Evolutionary conservation across 2,329 filamentous ascomycete genomes (phyloP).

Genomic region (Trichoderma sp.): DNA sequence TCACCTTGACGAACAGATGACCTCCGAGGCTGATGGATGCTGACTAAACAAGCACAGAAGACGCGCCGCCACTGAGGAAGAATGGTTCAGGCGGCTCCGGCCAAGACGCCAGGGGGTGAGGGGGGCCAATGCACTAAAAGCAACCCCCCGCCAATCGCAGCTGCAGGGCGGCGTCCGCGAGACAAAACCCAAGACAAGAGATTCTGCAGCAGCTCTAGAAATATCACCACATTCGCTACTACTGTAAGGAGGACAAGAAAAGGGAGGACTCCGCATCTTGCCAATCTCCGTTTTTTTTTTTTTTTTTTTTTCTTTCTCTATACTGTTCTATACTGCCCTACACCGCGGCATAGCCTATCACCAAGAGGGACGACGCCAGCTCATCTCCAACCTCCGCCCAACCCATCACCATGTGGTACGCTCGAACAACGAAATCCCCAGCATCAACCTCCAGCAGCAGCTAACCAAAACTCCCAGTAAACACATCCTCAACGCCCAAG

Average conservation of each 20-base stretch:
- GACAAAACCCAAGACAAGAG: not conserved
- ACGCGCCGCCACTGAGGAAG: not conserved
- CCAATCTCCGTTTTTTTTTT: not conserved
- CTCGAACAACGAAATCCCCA: not conserved
- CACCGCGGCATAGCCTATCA: not conserved
- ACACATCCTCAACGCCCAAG: slow-evolving; percentile 97
- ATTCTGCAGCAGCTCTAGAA: not conserved
- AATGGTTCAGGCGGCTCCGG: not conserved
- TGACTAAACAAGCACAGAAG: not conserved
- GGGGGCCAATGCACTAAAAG: not conserved
- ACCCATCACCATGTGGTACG: slow-evolving; percentile 18
- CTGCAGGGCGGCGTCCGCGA: not conserved
- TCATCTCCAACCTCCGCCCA: not conserved
- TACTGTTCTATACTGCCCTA: too few relatives aligned
- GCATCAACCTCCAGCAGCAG: not conserved
- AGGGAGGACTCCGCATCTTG: not conserved
- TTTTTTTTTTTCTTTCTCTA: too few relatives aligned
- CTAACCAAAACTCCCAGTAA: slow-evolving; percentile 59
- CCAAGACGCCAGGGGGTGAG: not conserved
- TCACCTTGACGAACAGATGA: not conserved
- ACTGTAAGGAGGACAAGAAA: not conserved
- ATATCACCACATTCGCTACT: not conserved
- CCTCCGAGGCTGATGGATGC: not conserved
- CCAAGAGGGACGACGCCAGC: not conserved
- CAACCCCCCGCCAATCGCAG: slow-evolving; percentile 2